phyloP scores from a whole-genome alignment of 169 alveolate genomes.

The Neospora caninum region DNA sequence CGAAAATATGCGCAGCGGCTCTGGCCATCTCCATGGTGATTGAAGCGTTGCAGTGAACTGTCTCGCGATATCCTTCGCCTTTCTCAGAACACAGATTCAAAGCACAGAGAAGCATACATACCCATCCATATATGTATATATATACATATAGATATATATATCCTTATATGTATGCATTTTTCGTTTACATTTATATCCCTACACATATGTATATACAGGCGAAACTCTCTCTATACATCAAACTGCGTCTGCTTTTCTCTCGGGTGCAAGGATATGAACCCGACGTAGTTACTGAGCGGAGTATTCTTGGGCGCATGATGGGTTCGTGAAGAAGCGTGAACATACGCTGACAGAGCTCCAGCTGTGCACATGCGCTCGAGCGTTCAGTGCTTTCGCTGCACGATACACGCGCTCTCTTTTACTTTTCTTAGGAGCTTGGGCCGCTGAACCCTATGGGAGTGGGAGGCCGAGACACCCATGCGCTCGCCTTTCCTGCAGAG shows the following conservation, averaged over 20 bases:
- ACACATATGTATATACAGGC: too few relatives aligned
- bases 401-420: not conserved
- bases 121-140: too few relatives aligned
- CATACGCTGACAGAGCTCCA: not conserved
- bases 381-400: not conserved
- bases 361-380: not conserved
- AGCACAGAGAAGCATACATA: too few relatives aligned
- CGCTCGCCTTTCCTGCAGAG: slow-evolving; percentile 16
- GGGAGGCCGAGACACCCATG: not conserved
- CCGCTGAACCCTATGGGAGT: not conserved
- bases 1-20: not conserved
- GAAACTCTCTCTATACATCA: too few relatives aligned
- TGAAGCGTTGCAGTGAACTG: not conserved
- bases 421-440: not conserved
- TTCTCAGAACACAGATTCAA: too few relatives aligned
- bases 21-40: not conserved
- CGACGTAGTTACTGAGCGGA: not conserved
- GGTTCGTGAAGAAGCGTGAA: not conserved
- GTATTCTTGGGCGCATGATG: not conserved
- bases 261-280: not conserved
- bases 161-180: too few relatives aligned
- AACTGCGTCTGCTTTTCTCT: too few relatives aligned
- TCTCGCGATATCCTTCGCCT: too few relatives aligned
- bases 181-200: too few relatives aligned
- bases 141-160: too few relatives aligned